These are phyloP conservation scores for Xylariaceae sp. DNA, from an alignment of 2,329 filamentous ascomycete genomes.

Conservation along the genomic window DNA sequence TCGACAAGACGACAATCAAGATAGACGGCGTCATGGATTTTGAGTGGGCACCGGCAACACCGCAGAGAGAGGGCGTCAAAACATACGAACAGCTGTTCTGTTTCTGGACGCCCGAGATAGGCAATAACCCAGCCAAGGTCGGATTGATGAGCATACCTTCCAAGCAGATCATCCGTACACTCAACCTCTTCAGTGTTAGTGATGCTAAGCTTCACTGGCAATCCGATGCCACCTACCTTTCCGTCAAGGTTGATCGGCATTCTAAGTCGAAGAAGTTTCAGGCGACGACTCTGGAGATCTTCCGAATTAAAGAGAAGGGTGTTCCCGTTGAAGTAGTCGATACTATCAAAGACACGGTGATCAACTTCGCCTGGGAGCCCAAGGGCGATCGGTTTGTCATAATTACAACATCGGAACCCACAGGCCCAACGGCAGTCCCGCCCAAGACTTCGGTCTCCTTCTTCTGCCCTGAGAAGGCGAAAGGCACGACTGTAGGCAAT, in stretches of 20 bases:
- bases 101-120: slow-evolving; percentile 98
- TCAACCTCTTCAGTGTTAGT: slow-evolving; percentile 96
- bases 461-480: slow-evolving; percentile 94
- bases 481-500: slow-evolving; percentile 74
- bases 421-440: slow-evolving; percentile 70
- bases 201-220: slow-evolving; percentile 99
- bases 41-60: slow-evolving; percentile 87
- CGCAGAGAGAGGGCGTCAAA: slow-evolving; percentile 79
- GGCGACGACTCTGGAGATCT: slow-evolving; percentile 95
- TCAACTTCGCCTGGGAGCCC: slow-evolving; percentile 99
- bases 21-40: slow-evolving; percentile 96
- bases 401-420: slow-evolving; percentile 86
- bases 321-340: slow-evolving; percentile 98
- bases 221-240: slow-evolving; percentile 86
- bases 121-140: slow-evolving; percentile 96
- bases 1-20: slow-evolving; percentile 90
- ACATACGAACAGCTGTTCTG: slow-evolving; percentile 92
- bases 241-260: slow-evolving; percentile 97
- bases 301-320: slow-evolving; percentile 94
- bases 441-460: slow-evolving; percentile 95
- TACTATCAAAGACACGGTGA: slow-evolving; percentile 95
- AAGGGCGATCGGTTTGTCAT: slow-evolving; percentile 96
- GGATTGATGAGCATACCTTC: slow-evolving; percentile 93
- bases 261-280: slow-evolving; percentile 99
- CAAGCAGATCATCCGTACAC: slow-evolving; percentile 86